A percentile compares a stretch with the other conserved stretches of the same genome.
Conservation (phyloP, 306 rosid species). For the Hippophae rhamnoides region DNA sequence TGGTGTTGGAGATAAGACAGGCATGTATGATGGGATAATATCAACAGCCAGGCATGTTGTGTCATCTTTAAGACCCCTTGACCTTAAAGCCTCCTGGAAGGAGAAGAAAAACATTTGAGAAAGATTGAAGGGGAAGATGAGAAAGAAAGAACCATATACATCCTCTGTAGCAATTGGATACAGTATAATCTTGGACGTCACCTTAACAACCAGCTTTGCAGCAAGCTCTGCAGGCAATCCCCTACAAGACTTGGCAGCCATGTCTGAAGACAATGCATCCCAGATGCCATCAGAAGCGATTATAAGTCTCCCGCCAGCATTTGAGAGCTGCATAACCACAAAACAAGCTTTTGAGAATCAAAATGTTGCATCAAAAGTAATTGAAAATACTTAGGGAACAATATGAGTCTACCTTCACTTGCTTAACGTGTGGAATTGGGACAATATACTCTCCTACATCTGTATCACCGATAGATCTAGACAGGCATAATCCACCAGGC, state of each 20-base stretch:
- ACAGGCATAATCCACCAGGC: constrained; percentile 99
- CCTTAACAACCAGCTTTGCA: constrained; percentile 98
- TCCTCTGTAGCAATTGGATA: constrained; percentile 6
- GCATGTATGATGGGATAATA: constrained; percentile 73
- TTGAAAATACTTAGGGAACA: constrained; percentile 8
- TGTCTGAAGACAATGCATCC: constrained; percentile 85
- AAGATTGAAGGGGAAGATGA: constrained; percentile 3
- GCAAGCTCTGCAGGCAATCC: constrained; percentile 98
- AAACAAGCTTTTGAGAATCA: constrained; percentile 14
- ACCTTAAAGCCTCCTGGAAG: constrained; percentile 81
- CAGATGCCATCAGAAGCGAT: constrained; percentile 99
- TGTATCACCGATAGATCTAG: constrained; percentile 95
- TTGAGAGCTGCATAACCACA: constrained; percentile 56
- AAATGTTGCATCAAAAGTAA: constrained; percentile 8
- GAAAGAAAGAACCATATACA: not conserved
- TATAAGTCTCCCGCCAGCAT: constrained; percentile 88
- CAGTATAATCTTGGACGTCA: constrained; percentile 20
- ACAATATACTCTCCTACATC: constrained; percentile 98
- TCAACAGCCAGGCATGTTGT: constrained; percentile 97
- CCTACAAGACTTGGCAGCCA: constrained; percentile 81
- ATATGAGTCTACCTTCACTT: constrained; percentile 68
- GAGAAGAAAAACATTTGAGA: constrained; percentile 10
- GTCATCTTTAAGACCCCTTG: constrained; percentile 97
- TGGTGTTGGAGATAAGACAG: constrained; percentile 62
- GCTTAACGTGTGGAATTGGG: constrained; percentile 96